phyloP scores from a whole-genome alignment of 176 grass and related monocot genomes.

The Oryza meridionalis region DNA sequence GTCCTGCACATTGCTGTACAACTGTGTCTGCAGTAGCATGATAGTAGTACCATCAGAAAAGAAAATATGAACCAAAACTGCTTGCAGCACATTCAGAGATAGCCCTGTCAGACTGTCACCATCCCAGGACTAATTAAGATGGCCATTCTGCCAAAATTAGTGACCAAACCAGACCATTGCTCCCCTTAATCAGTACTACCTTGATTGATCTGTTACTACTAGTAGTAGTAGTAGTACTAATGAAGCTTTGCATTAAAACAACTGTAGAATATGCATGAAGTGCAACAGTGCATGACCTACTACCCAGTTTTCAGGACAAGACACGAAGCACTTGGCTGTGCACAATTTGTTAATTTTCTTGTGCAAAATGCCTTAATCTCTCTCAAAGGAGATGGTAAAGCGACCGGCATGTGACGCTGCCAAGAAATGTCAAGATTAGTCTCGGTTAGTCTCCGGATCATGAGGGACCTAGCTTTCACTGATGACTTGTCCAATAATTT shows the following conservation, averaged over 20 bases:
- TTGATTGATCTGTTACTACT: not conserved
- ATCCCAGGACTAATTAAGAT: constrained; percentile 25
- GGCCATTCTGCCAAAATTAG: not conserved
- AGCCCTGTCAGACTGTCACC: constrained; percentile 32
- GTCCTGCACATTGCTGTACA: constrained; percentile 25
- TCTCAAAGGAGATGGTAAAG: not conserved
- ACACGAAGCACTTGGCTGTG: not conserved
- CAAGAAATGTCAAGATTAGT: not conserved
- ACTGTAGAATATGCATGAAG: not conserved
- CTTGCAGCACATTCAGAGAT: not conserved
- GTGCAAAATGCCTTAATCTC: not conserved
- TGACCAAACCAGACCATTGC: constrained; percentile 11
- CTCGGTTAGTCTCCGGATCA: not conserved
- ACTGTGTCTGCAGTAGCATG: constrained; percentile 15
- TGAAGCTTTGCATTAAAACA: constrained; percentile 16
- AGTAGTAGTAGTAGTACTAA: not conserved
- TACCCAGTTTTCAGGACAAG: not conserved
- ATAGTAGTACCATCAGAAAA: constrained; percentile 8
- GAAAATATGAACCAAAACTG: constrained; percentile 8
- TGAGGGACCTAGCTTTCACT: not conserved
- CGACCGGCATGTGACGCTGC: not conserved
- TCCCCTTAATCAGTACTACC: constrained; percentile 9
- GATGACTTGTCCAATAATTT: not conserved
- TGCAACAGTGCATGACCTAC: not conserved
- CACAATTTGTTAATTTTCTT: not conserved